phyloP scores from a whole-genome alignment of 1,284 basidiomycete species.

The Cryptococcus sp. region DNA sequence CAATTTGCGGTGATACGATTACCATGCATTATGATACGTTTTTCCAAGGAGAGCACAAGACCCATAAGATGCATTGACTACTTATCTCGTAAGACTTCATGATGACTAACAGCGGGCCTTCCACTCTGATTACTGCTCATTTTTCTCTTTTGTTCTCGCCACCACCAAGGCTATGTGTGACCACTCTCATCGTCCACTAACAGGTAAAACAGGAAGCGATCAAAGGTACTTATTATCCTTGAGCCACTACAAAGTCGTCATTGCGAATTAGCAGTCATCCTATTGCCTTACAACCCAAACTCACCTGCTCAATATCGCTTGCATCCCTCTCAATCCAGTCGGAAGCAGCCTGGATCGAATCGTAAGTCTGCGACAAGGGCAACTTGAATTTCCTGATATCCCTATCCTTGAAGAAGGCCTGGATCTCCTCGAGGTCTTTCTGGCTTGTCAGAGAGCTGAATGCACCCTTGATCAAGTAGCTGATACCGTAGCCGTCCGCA shows the following conservation, averaged over 20 bases:
- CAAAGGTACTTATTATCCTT: constrained; percentile 54
- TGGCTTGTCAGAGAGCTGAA: constrained; percentile 59
- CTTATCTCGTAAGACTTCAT: background rate
- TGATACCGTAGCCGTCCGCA: constrained; percentile 64
- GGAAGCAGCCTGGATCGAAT: constrained; percentile 58
- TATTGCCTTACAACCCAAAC: constrained; percentile 13
- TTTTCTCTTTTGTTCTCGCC: background rate
- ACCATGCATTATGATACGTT: too few species aligned
- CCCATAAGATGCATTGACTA: too few species aligned
- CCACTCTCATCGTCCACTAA: background rate
- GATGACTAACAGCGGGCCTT: background rate
- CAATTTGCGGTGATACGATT: too few species aligned
- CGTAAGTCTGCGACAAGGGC: constrained; percentile 58
- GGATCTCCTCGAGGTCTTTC: background rate
- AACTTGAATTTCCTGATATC: constrained; percentile 56
- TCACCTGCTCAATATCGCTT: constrained; percentile 55
- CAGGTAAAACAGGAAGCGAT: background rate
- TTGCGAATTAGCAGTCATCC: background rate
- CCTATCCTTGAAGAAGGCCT: constrained; percentile 34
- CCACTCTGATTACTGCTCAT: background rate
- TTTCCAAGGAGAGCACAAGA: too few species aligned
- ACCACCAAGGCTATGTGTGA: background rate
- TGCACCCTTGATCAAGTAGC: constrained; percentile 57
- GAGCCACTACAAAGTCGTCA: constrained; percentile 59
- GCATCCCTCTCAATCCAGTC: constrained; percentile 59